These are phyloP conservation scores for Metarhizium anisopliae DNA, from an alignment of 2,329 filamentous ascomycete genomes.

Conservation along the genomic window DNA sequence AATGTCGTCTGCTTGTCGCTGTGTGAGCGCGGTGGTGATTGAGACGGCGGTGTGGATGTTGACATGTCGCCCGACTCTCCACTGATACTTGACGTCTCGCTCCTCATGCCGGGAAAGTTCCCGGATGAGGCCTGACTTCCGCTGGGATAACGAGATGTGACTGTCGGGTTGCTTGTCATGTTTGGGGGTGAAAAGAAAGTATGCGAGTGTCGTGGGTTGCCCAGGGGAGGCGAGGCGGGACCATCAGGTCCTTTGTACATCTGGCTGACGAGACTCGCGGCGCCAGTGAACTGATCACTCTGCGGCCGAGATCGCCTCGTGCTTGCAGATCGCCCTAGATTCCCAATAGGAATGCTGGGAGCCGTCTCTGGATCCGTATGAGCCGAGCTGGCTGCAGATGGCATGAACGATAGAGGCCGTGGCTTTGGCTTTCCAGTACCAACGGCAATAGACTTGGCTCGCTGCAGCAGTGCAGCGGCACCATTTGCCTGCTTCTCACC, in stretches of 20 bases:
- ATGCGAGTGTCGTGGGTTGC: slow-evolving; percentile 49
- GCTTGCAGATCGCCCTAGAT: slow-evolving; percentile 43
- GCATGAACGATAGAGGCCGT: slow-evolving; percentile 51
- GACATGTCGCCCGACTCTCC: slow-evolving; percentile 53
- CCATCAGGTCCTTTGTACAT: slow-evolving; percentile 75
- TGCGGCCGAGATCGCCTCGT: slow-evolving; percentile 47
- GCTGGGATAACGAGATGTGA: slow-evolving; percentile 42
- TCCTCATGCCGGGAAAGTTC: slow-evolving; percentile 66
- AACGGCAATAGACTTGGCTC: slow-evolving; percentile 51
- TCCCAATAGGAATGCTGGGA: slow-evolving; percentile 64
- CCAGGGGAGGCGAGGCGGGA: slow-evolving; percentile 50
- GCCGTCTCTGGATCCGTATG: slow-evolving; percentile 63
- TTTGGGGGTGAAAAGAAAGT: slow-evolving; percentile 52
- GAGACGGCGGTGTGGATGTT: slow-evolving; percentile 33
- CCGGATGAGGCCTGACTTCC: slow-evolving; percentile 39
- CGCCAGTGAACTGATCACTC: slow-evolving; percentile 54
- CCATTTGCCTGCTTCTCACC: slow-evolving; percentile 26
- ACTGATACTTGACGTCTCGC: slow-evolving; percentile 55
- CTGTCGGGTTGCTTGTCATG: slow-evolving; percentile 40
- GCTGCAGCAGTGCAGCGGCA: slow-evolving; percentile 43
- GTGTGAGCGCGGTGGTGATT: slow-evolving; percentile 45
- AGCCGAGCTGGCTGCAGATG: slow-evolving; percentile 28
- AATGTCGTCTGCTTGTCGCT: slow-evolving; percentile 49
- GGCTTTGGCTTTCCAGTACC: slow-evolving; percentile 38
- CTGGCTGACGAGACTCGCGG: slow-evolving; percentile 71